Percentiles rank a stretch among this genome's conserved stretches.
phyloP scores from a whole-genome alignment of 2,329 filamentous ascomycete species.

The Hymenoscyphus linearis region DNA sequence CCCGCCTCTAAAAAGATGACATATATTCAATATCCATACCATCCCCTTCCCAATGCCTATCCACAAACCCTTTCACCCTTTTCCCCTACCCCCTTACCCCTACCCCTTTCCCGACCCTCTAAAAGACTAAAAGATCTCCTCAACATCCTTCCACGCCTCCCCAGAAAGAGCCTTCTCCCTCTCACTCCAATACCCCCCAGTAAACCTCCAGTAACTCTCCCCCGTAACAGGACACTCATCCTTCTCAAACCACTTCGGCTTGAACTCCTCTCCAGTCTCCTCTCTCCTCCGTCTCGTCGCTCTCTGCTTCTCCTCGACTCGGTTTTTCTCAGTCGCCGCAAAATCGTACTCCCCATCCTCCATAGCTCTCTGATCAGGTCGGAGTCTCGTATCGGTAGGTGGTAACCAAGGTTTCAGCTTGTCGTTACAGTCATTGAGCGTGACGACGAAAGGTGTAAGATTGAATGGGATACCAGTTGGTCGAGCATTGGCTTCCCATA shows the following conservation, averaged over 20 bases:
- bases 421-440: conserved; percentile 89
- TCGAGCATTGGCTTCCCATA: conserved; percentile 84
- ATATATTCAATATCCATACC: not conserved
- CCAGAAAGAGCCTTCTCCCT: conserved; percentile 37
- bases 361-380: conserved; percentile 96
- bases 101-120: too few relatives aligned
- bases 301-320: conserved; percentile 87
- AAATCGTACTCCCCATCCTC: conserved; percentile 96
- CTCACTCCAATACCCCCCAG: conserved; percentile 79
- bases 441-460: conserved; percentile 90
- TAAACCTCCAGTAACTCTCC: conserved; percentile 86
- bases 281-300: conserved; percentile 69
- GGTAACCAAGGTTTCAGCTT: conserved; percentile 70
- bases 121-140: conserved; percentile 35
- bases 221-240: conserved; percentile 71
- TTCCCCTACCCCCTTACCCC: not conserved
- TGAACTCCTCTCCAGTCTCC: conserved; percentile 72
- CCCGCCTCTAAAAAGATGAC: not conserved
- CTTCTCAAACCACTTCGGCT: conserved; percentile 79
- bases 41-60: not conserved
- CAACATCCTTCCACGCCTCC: conserved; percentile 31
- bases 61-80: not conserved
- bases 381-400: conserved; percentile 87
- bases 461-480: conserved; percentile 91
- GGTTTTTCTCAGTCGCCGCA: conserved; percentile 88